Base-by-base conservation (phyloP, 164 flowering plant genomes). In the Cinnamomum chago region DNA sequence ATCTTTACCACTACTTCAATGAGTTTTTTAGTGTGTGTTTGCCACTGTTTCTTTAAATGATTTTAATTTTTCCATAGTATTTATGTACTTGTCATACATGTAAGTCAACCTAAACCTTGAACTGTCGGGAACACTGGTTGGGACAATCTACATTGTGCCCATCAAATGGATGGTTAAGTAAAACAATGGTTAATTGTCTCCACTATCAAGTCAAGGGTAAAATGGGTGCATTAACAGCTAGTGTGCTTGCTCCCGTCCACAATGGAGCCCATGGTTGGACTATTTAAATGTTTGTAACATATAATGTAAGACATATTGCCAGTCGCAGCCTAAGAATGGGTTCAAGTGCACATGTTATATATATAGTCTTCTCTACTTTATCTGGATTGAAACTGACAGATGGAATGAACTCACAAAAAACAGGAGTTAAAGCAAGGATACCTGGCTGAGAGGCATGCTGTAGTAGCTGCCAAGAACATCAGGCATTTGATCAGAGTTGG, bases 361-460 rank as follows among this genome's bases (percentile, higher is more conserved):
- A 28, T 30, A 15, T 25, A 17, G 28, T 11, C 20, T 25, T 67
- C 20, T 67, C 17, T 5, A 20, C 69, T 67, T 15, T 67, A 6
- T 30, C 28, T 33, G 20, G 33, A 67, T 67, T 67, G 69, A 14
- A 33, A 28, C 47, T 28, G 69, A 28, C n/a, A n/a, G 22, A 67
- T 67, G 69, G 47, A 67, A 67, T 17, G 10, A 67, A 67, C 28
- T 14, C 7, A 0, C 35, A 15, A 20, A 18, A 47, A 30, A 70
- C 83, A 93, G 97, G 97, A 94, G 82, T 71, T 82, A n/a, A 92
- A 92, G 72, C 96, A 94, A 82, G 97, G 97, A 73, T 91, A 82
- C 75, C 72, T 82, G 68, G 98, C 98, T 60, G 88, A 89, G 70
- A 82, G 78, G 68, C 93, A 91, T 79, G 89, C 97, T 65, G n/a